These are phyloP conservation scores for Monosporascus sp. DNA, from an alignment of 2,329 filamentous ascomycete species.

Conservation along the genomic window DNA sequence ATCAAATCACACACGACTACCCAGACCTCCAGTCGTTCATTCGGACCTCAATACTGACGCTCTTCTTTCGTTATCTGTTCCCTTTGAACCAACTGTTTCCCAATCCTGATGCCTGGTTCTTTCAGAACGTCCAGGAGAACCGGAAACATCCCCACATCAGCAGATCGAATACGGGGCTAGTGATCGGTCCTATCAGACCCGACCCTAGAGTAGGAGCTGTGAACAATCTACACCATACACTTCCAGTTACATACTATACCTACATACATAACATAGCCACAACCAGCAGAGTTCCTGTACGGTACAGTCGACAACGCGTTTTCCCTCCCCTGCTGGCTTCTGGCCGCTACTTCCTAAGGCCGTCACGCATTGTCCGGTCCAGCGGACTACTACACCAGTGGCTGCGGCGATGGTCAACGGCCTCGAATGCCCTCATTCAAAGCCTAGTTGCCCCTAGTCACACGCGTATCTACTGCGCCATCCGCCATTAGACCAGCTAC, in stretches of 20 bases:
- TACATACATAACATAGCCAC: no score
- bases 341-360: no score
- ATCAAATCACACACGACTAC: neutral
- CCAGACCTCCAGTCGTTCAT: neutral
- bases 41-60: neutral
- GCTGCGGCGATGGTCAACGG: neutral
- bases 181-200: neutral
- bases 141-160: neutral
- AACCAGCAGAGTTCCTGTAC: no score
- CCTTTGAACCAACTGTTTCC: neutral
- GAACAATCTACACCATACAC: neutral
- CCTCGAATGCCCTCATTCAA: neutral
- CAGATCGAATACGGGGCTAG: neutral
- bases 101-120: neutral
- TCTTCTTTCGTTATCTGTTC: neutral
- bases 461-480: neutral
- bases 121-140: neutral
- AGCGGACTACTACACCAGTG: neutral
- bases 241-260: no score
- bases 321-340: no score
- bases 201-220: neutral
- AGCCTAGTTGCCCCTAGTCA: neutral
- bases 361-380: neutral
- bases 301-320: no score
- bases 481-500: neutral